Conservation (phyloP, 2,329 filamentous ascomycete species). For the Cladophialophora immunda region DNA sequence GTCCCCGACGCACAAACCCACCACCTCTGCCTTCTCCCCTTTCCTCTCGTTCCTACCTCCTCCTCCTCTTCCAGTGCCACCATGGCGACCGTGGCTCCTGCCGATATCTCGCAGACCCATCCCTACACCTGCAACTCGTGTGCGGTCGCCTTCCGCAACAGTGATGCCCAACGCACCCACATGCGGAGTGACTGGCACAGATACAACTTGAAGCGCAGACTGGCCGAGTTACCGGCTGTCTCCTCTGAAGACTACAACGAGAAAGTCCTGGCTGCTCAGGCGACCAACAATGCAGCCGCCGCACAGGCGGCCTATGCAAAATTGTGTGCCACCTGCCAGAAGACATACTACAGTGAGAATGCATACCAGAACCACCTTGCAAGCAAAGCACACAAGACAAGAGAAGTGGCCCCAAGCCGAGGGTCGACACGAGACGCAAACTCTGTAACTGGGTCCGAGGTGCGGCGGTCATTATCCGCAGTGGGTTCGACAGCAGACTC, state of each 20-base stretch:
- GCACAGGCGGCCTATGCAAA: constrained; percentile 90
- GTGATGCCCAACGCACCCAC: constrained; percentile 89
- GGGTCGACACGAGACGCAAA: constrained; percentile 53
- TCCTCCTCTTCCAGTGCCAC: constrained; percentile 9
- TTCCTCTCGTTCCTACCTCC: constrained; percentile 6
- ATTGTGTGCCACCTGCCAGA: constrained; percentile 80
- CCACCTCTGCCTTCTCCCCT: constrained; percentile 2
- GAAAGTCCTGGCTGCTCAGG: constrained; percentile 91
- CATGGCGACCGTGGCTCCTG: constrained; percentile 32
- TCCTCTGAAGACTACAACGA: constrained; percentile 93
- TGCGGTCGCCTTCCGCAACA: constrained; percentile 93
- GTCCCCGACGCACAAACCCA: constrained; percentile 9
- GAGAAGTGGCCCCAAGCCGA: constrained; percentile 61
- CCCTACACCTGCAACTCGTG: constrained; percentile 99
- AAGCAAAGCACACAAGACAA: constrained; percentile 86
- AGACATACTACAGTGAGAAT: constrained; percentile 96
- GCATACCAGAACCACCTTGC: constrained; percentile 91
- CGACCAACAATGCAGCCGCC: constrained; percentile 81
- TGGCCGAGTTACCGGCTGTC: constrained; percentile 88
- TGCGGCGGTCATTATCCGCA: constrained; percentile 47
- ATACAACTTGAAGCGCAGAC: constrained; percentile 94
- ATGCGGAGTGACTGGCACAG: constrained; percentile 99
- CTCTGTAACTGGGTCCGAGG: constrained; percentile 72
- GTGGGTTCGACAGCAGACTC: constrained; percentile 49
- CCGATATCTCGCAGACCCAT: constrained; percentile 39